Evolutionary conservation across 192 early-diverging fungal genomes (phyloP), one percentile per base, ranked within the genome.

Genomic region (Chytriomyces sp.): DNA sequence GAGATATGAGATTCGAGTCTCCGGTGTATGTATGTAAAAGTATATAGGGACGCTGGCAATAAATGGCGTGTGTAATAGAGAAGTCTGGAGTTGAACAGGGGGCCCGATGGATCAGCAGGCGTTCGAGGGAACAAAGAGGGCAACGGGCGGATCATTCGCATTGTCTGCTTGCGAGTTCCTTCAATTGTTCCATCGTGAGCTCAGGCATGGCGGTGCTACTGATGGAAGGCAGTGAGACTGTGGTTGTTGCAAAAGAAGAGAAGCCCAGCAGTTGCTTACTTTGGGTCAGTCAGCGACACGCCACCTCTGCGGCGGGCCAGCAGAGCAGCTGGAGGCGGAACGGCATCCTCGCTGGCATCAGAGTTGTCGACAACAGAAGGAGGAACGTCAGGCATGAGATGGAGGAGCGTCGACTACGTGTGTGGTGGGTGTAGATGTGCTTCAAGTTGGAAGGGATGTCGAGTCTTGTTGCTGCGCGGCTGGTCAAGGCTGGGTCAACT

Each of bases 321-420:
- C 53, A 57, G 53, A n/a, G 53, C 53, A 57, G 53, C 53, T n/a
- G 53, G 53, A 57, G 53, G 53, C 16, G 53, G 53, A 57, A 57
- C 53, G 16, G 53, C 53, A n/a, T 57, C 16, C 53, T 57, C 53
- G 35, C 35, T 35, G 35, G 35, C 35, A 13, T 57, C 53, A 20
- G 53, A 57, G 53, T 57, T 57, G 53, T 57, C 53, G 16, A 57
- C 53, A 20, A 57, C 53, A 5, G 53, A 57, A n/a, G 53, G 53
- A 13, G 53, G 53, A n/a, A 20, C 53, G 53, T 57, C 53, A 5
- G 53, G 16, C 53, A 57, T 35, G 53, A 57, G 53, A 57, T 1
- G 35, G 20, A n/a, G 16, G 2, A 5, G 5, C 16, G 0, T 57
- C 16, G 53, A 57, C 35, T 1, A 57, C 3, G 20, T n/a, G 20